Percentiles rank a stretch among this genome's conserved stretches.
These are phyloP conservation scores for Populus pruinosa DNA, from an alignment of 345 rosid genomes.

Conservation along the genomic window DNA sequence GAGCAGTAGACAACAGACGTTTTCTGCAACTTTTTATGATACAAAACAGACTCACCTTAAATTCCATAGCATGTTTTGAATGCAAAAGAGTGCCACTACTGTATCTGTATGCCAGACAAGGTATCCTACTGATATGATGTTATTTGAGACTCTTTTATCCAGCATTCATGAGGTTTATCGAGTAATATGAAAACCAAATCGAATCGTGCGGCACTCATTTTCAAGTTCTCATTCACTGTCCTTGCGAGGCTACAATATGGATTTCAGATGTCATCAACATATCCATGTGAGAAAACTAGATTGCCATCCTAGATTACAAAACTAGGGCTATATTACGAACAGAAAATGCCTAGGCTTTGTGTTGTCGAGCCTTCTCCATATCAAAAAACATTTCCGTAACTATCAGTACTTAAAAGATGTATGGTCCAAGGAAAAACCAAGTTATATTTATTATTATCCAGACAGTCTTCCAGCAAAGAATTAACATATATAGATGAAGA, in stretches of 20 bases:
- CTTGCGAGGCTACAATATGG: constrained; percentile 84
- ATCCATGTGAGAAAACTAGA: neutral
- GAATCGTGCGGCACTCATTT: constrained; percentile 94
- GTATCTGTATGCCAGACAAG: constrained; percentile 9
- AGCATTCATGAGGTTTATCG: constrained; percentile 90
- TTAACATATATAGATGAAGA: neutral
- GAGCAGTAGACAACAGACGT: neutral
- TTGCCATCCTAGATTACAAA: neutral
- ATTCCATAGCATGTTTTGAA: neutral
- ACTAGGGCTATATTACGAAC: neutral
- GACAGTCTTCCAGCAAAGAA: neutral
- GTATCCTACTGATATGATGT: constrained; percentile 89
- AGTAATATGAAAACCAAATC: constrained; percentile 96
- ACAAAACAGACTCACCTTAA: neutral
- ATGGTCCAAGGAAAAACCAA: neutral
- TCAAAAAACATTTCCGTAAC: neutral
- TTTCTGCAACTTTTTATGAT: neutral
- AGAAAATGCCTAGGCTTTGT: neutral
- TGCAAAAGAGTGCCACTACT: constrained; percentile 11
- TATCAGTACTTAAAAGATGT: neutral
- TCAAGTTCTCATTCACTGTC: constrained; percentile 96
- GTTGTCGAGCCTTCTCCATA: neutral
- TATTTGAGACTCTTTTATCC: constrained; percentile 90
- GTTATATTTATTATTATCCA: neutral
- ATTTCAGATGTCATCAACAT: constrained; percentile 23